Conservation (phyloP, 208 protist species). For the Wallacemonas sp. region DNA sequence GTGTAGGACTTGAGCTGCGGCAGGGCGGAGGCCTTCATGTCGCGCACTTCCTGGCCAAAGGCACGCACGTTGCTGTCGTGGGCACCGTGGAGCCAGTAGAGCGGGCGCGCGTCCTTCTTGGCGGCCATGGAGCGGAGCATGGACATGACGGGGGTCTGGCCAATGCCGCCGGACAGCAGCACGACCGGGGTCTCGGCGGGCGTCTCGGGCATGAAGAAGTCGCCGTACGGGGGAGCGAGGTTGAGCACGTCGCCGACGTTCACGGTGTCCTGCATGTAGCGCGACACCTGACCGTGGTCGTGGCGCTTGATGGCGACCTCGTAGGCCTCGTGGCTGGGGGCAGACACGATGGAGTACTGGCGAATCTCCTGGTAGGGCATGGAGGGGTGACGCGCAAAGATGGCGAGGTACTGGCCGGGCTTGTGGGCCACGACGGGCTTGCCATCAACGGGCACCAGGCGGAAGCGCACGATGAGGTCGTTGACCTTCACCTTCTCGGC, state of each 20-base stretch:
- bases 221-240: constrained; percentile 40
- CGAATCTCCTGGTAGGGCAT: constrained; percentile 47
- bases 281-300: constrained; percentile 42
- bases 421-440: constrained; percentile 25
- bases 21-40: constrained; percentile 21
- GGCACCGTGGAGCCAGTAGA: constrained; percentile 40
- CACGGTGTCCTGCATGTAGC: constrained; percentile 38
- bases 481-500: constrained; percentile 39
- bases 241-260: constrained; percentile 38
- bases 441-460: constrained; percentile 32
- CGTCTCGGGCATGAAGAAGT: constrained; percentile 31
- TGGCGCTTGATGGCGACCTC: constrained; percentile 39
- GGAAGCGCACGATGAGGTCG: constrained; percentile 41
- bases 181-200: constrained; percentile 24
- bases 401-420: constrained; percentile 38
- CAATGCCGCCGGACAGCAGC: constrained; percentile 37
- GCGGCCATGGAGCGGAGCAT: constrained; percentile 39
- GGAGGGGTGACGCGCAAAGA: constrained; percentile 37
- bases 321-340: constrained; percentile 36
- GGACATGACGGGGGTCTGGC: constrained; percentile 36
- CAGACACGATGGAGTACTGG: constrained; percentile 41
- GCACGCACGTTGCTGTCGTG: constrained; percentile 29
- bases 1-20: constrained; percentile 31
- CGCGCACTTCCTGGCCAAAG: constrained; percentile 25
- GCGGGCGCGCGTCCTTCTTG: constrained; percentile 21